Base-by-base conservation (phyloP, 768 basidiomycete genomes). In the Sporobolomyces pararoseus region DNA sequence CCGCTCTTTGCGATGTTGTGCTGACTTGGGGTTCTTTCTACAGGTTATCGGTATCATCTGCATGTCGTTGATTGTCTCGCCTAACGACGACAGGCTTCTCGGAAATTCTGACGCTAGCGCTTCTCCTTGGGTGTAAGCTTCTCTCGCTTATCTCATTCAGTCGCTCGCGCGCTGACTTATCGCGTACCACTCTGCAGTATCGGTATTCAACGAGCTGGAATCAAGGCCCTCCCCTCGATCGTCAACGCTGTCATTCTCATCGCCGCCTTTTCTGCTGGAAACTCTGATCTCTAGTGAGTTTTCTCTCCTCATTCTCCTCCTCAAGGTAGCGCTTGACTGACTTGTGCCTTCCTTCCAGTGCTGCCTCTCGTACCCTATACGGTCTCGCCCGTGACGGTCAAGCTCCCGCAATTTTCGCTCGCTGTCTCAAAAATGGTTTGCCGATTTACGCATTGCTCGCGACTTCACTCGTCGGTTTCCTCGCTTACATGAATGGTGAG, bases 241-340 rank as follows among this genome's bases (percentile, higher is more conserved):
- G 79, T 85, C 76, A 77, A 76, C 74, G 57, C 69, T 27, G 75
- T 76, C 27, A 83, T 95, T 19, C 80, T 98, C 72, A 90, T 89
- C 46, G 90, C 91, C 4, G 92, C 93, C 7, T 93, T 90, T 88
- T 95, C 92, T 31, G 92, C 93, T 39, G 90, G 89, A 7, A 88
- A 87, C 29, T 89, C 59, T 9, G 59, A 61, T 35, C 46, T 61
- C 19, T 61, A 61, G 55, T 58, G 35, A 10, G 55, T 35, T 47
- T 34, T 21, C 52, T n/a, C 12, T 17, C 25, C 6, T 31, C 27
- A 34, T 4, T 29, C 27, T 53, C 6, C 52, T 29, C 14, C 32
- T 31, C 32, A 21, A 17, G n/a, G n/a, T n/a, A n/a, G n/a, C n/a
- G 19, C 32, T n/a, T 10, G 34, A 23, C 32, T 55, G 54, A 55